Evolutionary conservation across 2,329 filamentous ascomycete genomes (phyloP).

Genomic region (Aschersonia sp.): DNA sequence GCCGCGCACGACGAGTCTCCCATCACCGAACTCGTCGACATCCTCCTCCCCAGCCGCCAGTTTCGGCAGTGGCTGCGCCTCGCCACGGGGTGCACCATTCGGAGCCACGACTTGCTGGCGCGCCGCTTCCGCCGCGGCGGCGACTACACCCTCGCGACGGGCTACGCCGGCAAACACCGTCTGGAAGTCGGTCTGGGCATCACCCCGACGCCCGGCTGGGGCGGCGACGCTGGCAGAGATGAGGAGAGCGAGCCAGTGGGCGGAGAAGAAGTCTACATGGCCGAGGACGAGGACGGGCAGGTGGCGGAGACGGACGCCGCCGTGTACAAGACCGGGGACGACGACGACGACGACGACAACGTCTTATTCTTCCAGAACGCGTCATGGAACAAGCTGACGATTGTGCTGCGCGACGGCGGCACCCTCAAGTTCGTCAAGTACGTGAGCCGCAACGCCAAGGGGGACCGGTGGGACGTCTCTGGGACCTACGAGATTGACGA

Average conservation of each 20-base stretch:
- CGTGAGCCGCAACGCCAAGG: conserved; percentile 65
- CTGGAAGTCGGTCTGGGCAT: conserved; percentile 79
- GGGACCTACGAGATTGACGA: conserved; percentile 62
- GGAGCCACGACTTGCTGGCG: conserved; percentile 64
- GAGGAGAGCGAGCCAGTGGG: conserved; percentile 44
- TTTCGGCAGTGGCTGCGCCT: conserved; percentile 85
- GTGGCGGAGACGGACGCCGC: conserved; percentile 48
- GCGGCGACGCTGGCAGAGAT: conserved; percentile 43
- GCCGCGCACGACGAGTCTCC: conserved; percentile 33
- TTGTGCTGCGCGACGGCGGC: conserved; percentile 78
- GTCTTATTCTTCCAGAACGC: conserved; percentile 49
- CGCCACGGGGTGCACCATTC: conserved; percentile 61
- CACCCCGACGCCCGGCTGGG: conserved; percentile 78
- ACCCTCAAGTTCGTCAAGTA: conserved; percentile 94
- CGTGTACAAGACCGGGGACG: conserved; percentile 66
- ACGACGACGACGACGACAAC: conserved; percentile 45
- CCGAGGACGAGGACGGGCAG: conserved; percentile 58
- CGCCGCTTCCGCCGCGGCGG: conserved; percentile 73
- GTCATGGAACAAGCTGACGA: conserved; percentile 79
- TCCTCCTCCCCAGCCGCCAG: conserved; percentile 67
- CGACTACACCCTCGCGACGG: conserved; percentile 88
- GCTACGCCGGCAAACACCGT: conserved; percentile 62
- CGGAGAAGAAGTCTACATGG: conserved; percentile 88
- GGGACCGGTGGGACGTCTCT: conserved; percentile 85
- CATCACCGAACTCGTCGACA: conserved; percentile 65